A percentile compares a stretch with the other conserved stretches of the same genome.
phyloP scores from a whole-genome alignment of 2,329 filamentous ascomycete species.

The Tolypocladium capitatum region DNA sequence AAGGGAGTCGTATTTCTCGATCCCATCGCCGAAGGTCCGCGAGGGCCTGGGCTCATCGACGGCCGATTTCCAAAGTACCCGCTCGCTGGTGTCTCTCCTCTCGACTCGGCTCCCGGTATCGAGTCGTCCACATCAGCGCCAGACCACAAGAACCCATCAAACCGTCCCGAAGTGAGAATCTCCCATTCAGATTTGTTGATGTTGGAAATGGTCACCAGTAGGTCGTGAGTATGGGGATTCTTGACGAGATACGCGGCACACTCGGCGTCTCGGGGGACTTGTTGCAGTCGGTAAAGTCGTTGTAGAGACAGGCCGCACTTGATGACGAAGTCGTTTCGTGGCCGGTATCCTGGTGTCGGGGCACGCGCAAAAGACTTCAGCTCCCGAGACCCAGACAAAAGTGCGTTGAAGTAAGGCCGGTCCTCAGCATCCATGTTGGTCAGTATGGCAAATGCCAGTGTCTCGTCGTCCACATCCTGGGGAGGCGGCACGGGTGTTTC shows the following conservation, averaged over 20 bases:
- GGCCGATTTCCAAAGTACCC: slow-evolving; percentile 26
- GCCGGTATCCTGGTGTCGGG: slow-evolving; percentile 54
- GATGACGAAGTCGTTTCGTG: slow-evolving; percentile 59
- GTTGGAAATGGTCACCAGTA: slow-evolving; percentile 74
- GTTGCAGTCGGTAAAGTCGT: slow-evolving; percentile 64
- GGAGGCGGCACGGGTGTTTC: slow-evolving; percentile 62
- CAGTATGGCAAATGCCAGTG: slow-evolving; percentile 81
- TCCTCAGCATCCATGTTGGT: slow-evolving; percentile 70
- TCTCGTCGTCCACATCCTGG: slow-evolving; percentile 88
- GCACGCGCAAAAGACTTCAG: slow-evolving; percentile 45
- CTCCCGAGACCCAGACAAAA: slow-evolving; percentile 50
- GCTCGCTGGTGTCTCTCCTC: slow-evolving; percentile 40
- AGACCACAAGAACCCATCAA: slow-evolving; percentile 91
- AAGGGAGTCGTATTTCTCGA: slow-evolving; percentile 36
- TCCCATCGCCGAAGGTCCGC: slow-evolving; percentile 26
- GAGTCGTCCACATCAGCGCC: slow-evolving; percentile 57
- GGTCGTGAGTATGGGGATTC: slow-evolving; percentile 68
- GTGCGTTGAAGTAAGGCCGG: slow-evolving; percentile 67
- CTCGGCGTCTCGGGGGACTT: slow-evolving; percentile 71
- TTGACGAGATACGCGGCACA: slow-evolving; percentile 75
- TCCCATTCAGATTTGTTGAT: slow-evolving; percentile 95
- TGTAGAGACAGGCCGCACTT: slow-evolving; percentile 70
- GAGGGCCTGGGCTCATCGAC: slow-evolving; percentile 25
- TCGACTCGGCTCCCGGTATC: slow-evolving; percentile 32
- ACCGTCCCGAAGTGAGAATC: slow-evolving; percentile 82